Conservation (phyloP, 768 basidiomycete species). For the Mycena rebaudengoi region DNA sequence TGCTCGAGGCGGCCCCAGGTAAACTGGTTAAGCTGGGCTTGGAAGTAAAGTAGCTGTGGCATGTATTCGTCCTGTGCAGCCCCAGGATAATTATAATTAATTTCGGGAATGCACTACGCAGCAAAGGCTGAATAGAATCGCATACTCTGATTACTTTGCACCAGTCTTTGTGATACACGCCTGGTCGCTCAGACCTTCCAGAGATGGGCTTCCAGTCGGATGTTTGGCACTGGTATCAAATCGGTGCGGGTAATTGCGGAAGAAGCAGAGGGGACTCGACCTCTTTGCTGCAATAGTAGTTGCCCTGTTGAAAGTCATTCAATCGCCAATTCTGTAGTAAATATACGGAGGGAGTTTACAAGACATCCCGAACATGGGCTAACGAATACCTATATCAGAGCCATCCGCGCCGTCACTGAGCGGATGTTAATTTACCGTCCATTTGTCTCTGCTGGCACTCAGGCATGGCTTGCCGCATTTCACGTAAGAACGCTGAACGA, state of each 20-base stretch:
- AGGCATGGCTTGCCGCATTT: constrained; percentile 18
- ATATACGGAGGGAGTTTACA: neutral
- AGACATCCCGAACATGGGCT: constrained; percentile 18
- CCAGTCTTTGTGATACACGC: constrained; percentile 38
- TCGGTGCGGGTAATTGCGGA: neutral
- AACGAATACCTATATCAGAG: neutral
- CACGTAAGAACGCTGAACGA: constrained; percentile 9
- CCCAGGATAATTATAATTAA: neutral
- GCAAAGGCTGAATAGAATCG: neutral
- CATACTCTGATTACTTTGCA: constrained; percentile 43
- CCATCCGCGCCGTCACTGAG: neutral
- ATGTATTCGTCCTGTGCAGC: constrained; percentile 38
- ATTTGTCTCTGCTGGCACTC: constrained; percentile 3
- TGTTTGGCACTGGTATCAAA: constrained; percentile 41
- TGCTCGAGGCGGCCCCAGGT: constrained; percentile 52
- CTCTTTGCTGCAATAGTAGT: constrained; percentile 20
- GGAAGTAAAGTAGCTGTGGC: constrained; percentile 42
- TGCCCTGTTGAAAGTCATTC: constrained; percentile 1
- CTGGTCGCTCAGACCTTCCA: constrained; percentile 28
- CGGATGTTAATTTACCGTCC: constrained; percentile 5
- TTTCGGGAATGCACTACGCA: neutral
- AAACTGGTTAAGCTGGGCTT: constrained; percentile 44
- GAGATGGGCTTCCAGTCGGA: constrained; percentile 42
- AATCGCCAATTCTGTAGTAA: neutral
- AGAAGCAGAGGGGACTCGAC: neutral